These are phyloP conservation scores for Canavalia gladiata DNA, from an alignment of 306 rosid species.

Conservation along the genomic window DNA sequence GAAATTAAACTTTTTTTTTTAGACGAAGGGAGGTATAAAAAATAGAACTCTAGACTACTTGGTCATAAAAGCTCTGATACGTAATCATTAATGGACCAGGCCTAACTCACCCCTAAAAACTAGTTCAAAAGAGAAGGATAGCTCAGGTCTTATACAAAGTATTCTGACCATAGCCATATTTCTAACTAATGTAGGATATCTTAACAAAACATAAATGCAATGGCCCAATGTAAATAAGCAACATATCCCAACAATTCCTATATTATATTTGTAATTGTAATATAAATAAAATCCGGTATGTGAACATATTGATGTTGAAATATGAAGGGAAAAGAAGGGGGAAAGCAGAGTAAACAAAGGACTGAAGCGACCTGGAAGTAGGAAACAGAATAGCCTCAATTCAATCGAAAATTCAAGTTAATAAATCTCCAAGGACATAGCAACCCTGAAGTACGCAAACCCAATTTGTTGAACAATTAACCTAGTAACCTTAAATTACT, in stretches of 20 bases:
- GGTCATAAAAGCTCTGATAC: background rate
- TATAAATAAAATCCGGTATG: conserved; percentile 4
- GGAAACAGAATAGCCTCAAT: conserved; percentile 31
- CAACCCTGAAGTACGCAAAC: conserved; percentile 18
- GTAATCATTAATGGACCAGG: background rate
- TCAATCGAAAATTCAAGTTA: conserved; percentile 29
- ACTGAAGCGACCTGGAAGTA: conserved; percentile 16
- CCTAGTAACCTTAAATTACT: conserved; percentile 12
- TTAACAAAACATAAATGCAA: conserved; percentile 17
- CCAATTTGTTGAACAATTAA: conserved; percentile 21
- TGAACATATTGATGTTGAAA: conserved; percentile 33
- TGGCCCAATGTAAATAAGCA: conserved; percentile 29
- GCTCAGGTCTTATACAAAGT: background rate
- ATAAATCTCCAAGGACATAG: conserved; percentile 33
- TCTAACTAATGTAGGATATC: background rate
- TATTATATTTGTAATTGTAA: conserved; percentile 36
- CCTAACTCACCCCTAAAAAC: background rate
- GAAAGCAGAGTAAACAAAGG: conserved; percentile 22
- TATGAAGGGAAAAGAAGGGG: conserved; percentile 11
- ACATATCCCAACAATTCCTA: conserved; percentile 3
- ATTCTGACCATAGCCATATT: background rate
- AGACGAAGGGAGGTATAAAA: background rate
- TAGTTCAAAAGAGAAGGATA: background rate
- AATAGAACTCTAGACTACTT: background rate
- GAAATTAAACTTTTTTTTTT: background rate